Evolutionary conservation across 2,329 filamentous ascomycete genomes (phyloP), one percentile per base, ranked within the genome.

Genomic region (Lomentospora prolificans): DNA sequence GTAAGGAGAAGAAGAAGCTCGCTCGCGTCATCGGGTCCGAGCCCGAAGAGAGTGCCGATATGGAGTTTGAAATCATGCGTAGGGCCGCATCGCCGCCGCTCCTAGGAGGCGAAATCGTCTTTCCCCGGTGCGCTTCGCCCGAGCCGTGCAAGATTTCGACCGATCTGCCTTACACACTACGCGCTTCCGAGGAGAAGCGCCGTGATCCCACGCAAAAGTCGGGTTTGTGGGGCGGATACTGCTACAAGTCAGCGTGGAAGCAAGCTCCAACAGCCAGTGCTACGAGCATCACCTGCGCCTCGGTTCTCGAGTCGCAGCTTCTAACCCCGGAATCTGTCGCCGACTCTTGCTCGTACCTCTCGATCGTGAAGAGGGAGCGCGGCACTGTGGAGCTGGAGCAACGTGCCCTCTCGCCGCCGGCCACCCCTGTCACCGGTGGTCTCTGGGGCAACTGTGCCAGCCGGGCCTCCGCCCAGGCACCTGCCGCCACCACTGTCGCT

Each of bases 71-170:
- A 12, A 39, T 28, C 63, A 72, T 76, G 64, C 77, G 77, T 57
- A 70, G 78, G 60, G 75, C 74, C 22, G 74, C 77, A 63, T 84
- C 83, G 58, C 92, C 92, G 41, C 92, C 92, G 8, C 95, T 97
- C 90, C 81, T 96, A 9, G 92, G 92, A 56, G 73, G 76, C 57
- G 87, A 95, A 61, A 79, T 97, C 55, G 75, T 78, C 25, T 95
- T 96, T 67, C 88, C 90, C 31, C 81, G 80, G 66, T 96, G 90
- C 66, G 77, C 80, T 8, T 96, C 91, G 25, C 92, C 92, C 4
- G 86, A 92, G 67, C 81, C 85, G 55, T 95, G 90, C 14, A 85
- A 89, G 64, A 86, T 95, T 64, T 90, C 95, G 65, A 84, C 87
- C 1, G 85, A 88, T 56, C 87, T 90, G 64, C 80, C 73, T 61